phyloP scores from a whole-genome alignment of 768 basidiomycete species.

The Amanita rubescens region DNA sequence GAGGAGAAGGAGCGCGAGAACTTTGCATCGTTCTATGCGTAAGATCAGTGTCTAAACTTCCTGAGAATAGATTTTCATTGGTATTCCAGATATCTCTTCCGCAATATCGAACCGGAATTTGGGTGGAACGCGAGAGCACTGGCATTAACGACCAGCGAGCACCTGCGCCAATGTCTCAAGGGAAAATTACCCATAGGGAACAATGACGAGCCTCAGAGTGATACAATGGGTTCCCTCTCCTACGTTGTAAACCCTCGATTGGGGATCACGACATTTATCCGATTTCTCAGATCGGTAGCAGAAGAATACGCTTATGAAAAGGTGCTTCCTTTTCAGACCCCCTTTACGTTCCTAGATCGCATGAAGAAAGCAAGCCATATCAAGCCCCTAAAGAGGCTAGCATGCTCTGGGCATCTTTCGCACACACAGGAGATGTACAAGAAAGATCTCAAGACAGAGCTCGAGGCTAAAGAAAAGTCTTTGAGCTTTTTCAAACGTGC shows the following conservation, averaged over 20 bases:
- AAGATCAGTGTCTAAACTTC: not conserved
- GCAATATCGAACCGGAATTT: constrained; percentile 16
- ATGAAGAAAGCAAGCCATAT: not conserved
- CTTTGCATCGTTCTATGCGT: constrained; percentile 16
- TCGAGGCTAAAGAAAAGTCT: not conserved
- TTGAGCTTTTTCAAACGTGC: not conserved
- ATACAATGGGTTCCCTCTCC: not conserved
- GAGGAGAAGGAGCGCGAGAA: constrained; percentile 9
- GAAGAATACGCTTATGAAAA: not conserved
- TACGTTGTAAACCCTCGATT: no score
- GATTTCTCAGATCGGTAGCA: not conserved
- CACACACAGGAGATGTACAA: not conserved
- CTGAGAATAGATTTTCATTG: not conserved
- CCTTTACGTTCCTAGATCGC: constrained; percentile 5
- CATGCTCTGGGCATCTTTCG: not conserved
- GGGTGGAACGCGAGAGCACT: constrained; percentile 13
- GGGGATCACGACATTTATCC: not conserved
- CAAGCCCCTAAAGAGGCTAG: not conserved
- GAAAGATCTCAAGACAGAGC: not conserved
- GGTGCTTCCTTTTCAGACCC: not conserved
- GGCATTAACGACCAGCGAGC: constrained; percentile 11
- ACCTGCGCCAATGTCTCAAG: constrained; percentile 8
- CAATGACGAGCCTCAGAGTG: not conserved
- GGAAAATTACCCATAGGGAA: constrained; percentile 4
- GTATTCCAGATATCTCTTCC: constrained; percentile 16